These are phyloP conservation scores for Cytospora paraplurivora DNA, from an alignment of 2,329 filamentous ascomycete genomes.

Conservation along the genomic window DNA sequence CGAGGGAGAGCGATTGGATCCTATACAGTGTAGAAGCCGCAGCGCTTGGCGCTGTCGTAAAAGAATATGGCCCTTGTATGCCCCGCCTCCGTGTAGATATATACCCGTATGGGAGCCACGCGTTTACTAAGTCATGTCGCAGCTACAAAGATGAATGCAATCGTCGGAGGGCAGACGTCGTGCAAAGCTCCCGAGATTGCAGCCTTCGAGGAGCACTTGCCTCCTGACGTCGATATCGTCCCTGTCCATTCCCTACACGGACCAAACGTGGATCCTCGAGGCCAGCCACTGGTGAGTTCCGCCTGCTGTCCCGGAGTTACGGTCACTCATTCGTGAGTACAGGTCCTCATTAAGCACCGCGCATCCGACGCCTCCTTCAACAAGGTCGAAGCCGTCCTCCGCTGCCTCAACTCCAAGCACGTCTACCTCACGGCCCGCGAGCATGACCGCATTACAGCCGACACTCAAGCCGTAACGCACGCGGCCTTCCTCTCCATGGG, in stretches of 20 bases:
- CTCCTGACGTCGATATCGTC: constrained; percentile 85
- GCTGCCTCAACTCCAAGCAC: constrained; percentile 80
- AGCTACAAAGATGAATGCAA: constrained; percentile 94
- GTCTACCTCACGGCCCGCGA: constrained; percentile 84
- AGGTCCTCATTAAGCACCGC: constrained; percentile 88
- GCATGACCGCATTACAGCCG: constrained; percentile 96
- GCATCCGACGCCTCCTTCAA: constrained; percentile 74
- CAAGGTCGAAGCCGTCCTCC: constrained; percentile 79
- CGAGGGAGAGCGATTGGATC: constrained; percentile 95
- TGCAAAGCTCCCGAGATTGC: constrained; percentile 97
- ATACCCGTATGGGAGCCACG: not conserved
- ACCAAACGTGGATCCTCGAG: constrained; percentile 82
- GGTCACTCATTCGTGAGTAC: constrained; percentile 5
- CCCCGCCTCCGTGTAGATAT: not conserved
- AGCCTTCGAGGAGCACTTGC: constrained; percentile 88
- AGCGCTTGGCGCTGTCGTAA: constrained; percentile 83
- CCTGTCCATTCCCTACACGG: constrained; percentile 97
- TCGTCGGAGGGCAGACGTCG: constrained; percentile 96
- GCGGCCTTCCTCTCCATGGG: constrained; percentile 98
- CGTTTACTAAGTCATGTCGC: constrained; percentile 30
- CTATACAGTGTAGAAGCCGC: constrained; percentile 98
- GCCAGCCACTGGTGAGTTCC: constrained; percentile 80
- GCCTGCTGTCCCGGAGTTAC: not conserved
- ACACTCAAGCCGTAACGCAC: constrained; percentile 97
- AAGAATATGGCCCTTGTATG: constrained; percentile 87